Percentiles rank a stretch among this genome's conserved stretches.
Evolutionary conservation across 176 grass and related monocot species (phyloP).

Genomic region (Otatea glauca): DNA sequence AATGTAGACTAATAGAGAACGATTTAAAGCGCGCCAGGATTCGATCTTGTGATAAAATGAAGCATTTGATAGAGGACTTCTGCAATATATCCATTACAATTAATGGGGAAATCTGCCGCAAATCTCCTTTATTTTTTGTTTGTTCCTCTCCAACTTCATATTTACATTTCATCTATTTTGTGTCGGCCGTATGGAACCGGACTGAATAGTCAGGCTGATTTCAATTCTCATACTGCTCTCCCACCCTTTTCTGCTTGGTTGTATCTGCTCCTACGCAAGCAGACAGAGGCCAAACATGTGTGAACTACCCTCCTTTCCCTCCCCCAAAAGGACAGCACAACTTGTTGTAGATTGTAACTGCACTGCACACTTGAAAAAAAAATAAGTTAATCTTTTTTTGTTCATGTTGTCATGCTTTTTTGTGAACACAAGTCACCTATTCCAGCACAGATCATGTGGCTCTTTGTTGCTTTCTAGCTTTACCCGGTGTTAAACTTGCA

Average conservation of each 20-base stretch:
- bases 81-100: not conserved
- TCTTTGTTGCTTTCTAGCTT: constrained; percentile 7
- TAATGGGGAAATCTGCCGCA: not conserved
- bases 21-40: not conserved
- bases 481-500: not conserved
- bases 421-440: not conserved
- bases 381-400: not conserved
- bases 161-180: constrained; percentile 11
- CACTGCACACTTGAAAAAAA: not conserved
- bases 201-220: not conserved
- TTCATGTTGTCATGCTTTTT: constrained; percentile 36
- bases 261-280: not conserved
- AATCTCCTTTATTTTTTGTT: not conserved
- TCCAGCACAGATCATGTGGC: not conserved
- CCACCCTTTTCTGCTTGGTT: constrained; percentile 4
- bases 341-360: not conserved
- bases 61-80: not conserved
- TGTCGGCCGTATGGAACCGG: constrained; percentile 11
- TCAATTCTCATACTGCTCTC: constrained; percentile 38
- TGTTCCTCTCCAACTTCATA: not conserved
- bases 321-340: constrained; percentile 1
- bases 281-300: constrained; percentile 33
- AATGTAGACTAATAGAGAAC: not conserved
- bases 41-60: not conserved
- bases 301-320: constrained; percentile 28